Evolutionary conservation across 1,139 yeast genomes (phyloP).

Genomic region (Pneumocystis jirovecii): DNA sequence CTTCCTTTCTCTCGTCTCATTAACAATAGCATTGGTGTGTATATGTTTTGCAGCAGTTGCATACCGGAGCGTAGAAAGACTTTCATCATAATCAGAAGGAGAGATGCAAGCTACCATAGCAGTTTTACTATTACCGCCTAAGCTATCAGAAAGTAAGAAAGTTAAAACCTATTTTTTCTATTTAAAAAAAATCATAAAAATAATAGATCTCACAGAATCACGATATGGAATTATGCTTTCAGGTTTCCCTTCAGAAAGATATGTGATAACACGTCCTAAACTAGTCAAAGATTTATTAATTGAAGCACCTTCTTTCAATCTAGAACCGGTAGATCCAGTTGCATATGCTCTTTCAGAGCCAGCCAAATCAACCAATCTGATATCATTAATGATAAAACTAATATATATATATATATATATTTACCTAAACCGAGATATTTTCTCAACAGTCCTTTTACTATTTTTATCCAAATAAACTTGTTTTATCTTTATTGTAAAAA

Average conservation of each 20-base stretch:
- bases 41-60: conserved; percentile 63
- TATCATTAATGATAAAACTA: neutral
- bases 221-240: conserved; percentile 44
- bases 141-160: conserved; percentile 1
- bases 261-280: conserved; percentile 56
- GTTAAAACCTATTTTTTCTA: neutral
- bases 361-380: conserved; percentile 57
- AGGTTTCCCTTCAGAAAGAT: conserved; percentile 32
- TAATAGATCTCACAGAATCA: conserved; percentile 34
- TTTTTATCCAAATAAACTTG: conserved; percentile 37
- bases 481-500: conserved; percentile 44
- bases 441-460: conserved; percentile 33
- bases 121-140: conserved; percentile 29
- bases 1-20: conserved; percentile 10
- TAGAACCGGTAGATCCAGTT: conserved; percentile 48
- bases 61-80: conserved; percentile 55
- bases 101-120: conserved; percentile 65
- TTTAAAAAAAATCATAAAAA: neutral
- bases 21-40: conserved; percentile 25
- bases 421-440: conserved; percentile 3
- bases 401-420: neutral
- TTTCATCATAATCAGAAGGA: conserved; percentile 54
- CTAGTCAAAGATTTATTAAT: conserved; percentile 66
- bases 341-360: conserved; percentile 60
- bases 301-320: conserved; percentile 58